Evolutionary conservation across 768 basidiomycete genomes (phyloP), one percentile per base, ranked within the genome.

Genomic region (Mycena galopus): DNA sequence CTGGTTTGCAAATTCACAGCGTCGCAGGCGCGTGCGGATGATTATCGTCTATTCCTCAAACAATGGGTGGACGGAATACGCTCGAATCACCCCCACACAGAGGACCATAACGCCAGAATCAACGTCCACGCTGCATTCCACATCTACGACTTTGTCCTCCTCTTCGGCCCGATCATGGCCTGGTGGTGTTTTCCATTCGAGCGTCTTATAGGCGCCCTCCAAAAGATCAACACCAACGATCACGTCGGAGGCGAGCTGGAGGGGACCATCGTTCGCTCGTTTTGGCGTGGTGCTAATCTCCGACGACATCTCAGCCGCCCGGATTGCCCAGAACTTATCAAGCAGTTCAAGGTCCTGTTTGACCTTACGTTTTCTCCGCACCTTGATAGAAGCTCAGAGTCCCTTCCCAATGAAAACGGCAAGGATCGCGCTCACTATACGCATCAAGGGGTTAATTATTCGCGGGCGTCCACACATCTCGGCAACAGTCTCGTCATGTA

Each of bases 111-210:
- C 1, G 11, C 63, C 0, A 14, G 66, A 4, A 58, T 72, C 3
- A 83, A 81, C 55, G n/a, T 76, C 12, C 83, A 84, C 58, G 70
- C 77, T 3, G 72, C 79, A 1, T 73, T 84, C 33, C 84, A 84
- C 60, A 51, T 85, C 4, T 69, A 76, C 19, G 77, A 84, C 17
- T 84, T 83, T 55, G 65, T 84, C 0, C 14, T 75, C 0, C 70
- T 79, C n/a, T 84, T 84, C 69, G 81, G 85, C 0, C 82, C 83
- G 7, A 72, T 82, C 0, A 75, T 71, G 1, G 79, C 78, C 0
- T 86, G 84, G 86, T 85, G 81, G 81, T 75, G 69, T 14, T 85
- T 83, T 67, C 81, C 82, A 0, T 85, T 84, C 65, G 82, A 86
- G 67, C 69, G 75, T 0, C 62, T 84, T 11, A 85, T 85, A 33